Evolutionary conservation across 805 yeast species (phyloP).

Genomic region (Candida methanosorbosa): DNA sequence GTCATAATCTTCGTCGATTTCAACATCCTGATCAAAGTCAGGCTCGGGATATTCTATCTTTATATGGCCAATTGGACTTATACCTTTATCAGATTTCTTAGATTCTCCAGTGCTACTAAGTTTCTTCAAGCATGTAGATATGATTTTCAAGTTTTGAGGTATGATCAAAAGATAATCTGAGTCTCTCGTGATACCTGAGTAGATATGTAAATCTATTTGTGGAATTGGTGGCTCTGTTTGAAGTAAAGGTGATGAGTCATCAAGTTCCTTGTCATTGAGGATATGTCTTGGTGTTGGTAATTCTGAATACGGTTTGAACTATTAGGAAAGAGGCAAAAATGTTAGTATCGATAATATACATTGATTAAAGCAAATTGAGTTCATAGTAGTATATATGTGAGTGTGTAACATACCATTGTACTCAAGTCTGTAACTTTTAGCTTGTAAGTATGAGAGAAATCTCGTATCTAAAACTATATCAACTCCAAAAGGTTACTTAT

Average conservation of each 20-base stretch:
- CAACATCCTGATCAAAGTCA: constrained; percentile 4
- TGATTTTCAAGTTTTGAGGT: constrained; percentile 20
- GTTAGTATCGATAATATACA: background rate
- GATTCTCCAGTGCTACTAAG: background rate
- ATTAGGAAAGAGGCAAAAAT: background rate
- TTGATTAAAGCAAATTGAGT: background rate
- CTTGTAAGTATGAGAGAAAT: no score
- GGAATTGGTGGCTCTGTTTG: constrained; percentile 20
- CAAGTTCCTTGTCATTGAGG: constrained; percentile 29
- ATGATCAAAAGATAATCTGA: constrained; percentile 19
- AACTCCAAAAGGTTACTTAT: no score
- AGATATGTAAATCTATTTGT: constrained; percentile 12
- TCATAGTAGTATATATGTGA: background rate
- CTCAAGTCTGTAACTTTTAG: no score
- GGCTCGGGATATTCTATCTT: background rate
- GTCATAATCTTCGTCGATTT: constrained; percentile 24
- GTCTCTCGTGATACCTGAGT: background rate
- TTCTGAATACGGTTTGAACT: constrained; percentile 44
- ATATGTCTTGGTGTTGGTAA: constrained; percentile 37
- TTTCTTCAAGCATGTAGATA: constrained; percentile 11
- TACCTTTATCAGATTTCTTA: no score
- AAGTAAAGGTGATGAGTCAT: constrained; percentile 10
- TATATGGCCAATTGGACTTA: background rate
- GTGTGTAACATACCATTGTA: no score
- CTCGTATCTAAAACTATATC: no score